These are phyloP conservation scores for Thelephora terrestris DNA, from an alignment of 1,284 basidiomycete species.

Conservation along the genomic window DNA sequence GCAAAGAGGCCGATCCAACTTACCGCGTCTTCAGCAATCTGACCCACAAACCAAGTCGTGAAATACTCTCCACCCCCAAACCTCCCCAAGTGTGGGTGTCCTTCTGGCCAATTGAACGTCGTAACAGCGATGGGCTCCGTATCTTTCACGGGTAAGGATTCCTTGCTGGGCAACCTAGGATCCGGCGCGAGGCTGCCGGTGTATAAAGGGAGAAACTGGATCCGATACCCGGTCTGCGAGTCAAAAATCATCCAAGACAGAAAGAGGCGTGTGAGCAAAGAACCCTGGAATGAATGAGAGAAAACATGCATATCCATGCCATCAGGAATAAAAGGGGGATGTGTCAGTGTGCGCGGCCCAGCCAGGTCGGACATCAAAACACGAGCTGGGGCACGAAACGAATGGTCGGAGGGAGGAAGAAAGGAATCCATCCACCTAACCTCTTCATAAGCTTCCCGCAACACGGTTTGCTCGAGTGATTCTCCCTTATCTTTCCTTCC, in stretches of 20 bases:
- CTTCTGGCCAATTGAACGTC: conserved; percentile 22
- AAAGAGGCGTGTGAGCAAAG: neutral
- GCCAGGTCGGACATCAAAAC: neutral
- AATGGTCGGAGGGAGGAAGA: neutral
- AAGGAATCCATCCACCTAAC: conserved; percentile 22
- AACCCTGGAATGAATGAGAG: no score
- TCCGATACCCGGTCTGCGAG: conserved; percentile 42
- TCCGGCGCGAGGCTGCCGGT: conserved; percentile 29
- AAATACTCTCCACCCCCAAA: conserved; percentile 36
- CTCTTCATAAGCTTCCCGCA: conserved; percentile 59
- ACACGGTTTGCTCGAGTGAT: conserved; percentile 41
- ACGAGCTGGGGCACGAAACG: neutral
- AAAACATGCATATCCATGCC: neutral
- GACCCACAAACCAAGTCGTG: conserved; percentile 41
- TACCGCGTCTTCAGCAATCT: conserved; percentile 43
- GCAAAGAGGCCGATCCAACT: conserved; percentile 9
- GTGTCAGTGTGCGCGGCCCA: neutral
- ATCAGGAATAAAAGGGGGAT: neutral
- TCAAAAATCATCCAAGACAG: neutral
- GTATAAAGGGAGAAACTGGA: conserved; percentile 36
- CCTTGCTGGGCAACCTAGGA: conserved; percentile 15
- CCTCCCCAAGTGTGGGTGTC: conserved; percentile 4
- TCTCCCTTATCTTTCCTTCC: conserved; percentile 58
- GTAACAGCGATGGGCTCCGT: conserved; percentile 41
- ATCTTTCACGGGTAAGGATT: conserved; percentile 10